These are phyloP conservation scores for Alternaria solani DNA, from an alignment of 2,329 filamentous ascomycete genomes.

Conservation along the genomic window DNA sequence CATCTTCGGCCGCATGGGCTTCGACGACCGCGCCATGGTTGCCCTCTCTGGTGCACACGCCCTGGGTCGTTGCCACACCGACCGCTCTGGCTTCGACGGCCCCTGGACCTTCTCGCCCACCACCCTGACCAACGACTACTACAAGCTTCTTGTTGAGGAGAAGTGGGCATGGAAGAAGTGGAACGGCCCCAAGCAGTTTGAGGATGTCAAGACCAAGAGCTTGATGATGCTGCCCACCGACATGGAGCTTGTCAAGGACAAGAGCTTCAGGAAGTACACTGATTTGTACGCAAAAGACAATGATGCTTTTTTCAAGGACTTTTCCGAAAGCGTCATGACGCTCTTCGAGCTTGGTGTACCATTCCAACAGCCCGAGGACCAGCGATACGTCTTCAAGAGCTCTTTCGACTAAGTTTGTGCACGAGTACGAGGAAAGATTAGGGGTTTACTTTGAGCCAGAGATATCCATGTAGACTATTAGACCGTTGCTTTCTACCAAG, in stretches of 20 bases:
- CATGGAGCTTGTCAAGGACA: conserved; percentile 86
- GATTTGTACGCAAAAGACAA: conserved; percentile 92
- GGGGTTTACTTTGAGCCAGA: conserved; percentile 22
- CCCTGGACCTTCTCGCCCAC: conserved; percentile 80
- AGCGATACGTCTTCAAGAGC: conserved; percentile 57
- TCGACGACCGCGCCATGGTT: conserved; percentile 96
- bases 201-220: conserved; percentile 85
- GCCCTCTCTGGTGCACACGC: conserved; percentile 85
- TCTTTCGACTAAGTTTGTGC: conserved; percentile 46
- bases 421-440: conserved; percentile 4
- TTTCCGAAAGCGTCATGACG: conserved; percentile 77
- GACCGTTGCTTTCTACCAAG: conserved; percentile 19
- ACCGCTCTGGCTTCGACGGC: conserved; percentile 89
- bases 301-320: conserved; percentile 92
- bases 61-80: conserved; percentile 85
- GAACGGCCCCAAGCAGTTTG: conserved; percentile 89
- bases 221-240: conserved; percentile 99
- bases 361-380: conserved; percentile 66
- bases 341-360: conserved; percentile 95
- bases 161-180: conserved; percentile 98
- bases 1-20: conserved; percentile 97
- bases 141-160: conserved; percentile 83
- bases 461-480: conserved; percentile 46
- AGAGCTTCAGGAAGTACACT: conserved; percentile 80
- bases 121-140: conserved; percentile 94